phyloP scores from a whole-genome alignment of 495 filamentous ascomycete species.

The Penicillium nucicola region DNA sequence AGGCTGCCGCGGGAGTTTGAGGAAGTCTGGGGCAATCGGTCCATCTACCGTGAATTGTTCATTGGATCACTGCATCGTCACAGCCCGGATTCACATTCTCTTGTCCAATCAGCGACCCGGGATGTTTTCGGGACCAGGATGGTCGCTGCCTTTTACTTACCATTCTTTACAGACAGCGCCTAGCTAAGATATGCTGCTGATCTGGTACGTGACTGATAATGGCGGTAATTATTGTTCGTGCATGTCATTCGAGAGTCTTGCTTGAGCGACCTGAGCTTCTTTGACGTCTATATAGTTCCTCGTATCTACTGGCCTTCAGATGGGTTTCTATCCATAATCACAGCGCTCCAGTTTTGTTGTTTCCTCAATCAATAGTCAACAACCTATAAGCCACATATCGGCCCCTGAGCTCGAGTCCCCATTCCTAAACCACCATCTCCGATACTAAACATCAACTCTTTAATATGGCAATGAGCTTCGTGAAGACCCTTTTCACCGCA shows the following conservation, averaged over 20 bases:
- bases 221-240: conserved; percentile 1
- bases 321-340: neutral
- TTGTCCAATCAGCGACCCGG: conserved; percentile 12
- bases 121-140: conserved; percentile 6
- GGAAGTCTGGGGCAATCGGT: neutral
- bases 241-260: conserved; percentile 2
- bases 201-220: neutral
- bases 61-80: neutral
- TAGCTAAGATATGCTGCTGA: neutral
- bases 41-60: neutral
- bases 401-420: neutral
- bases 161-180: neutral
- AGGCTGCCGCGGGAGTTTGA: neutral
- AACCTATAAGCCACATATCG: neutral
- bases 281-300: conserved; percentile 9
- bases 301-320: neutral
- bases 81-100: neutral
- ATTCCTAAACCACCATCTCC: too few relatives aligned
- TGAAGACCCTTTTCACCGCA: conserved; percentile 29
- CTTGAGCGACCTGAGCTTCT: neutral
- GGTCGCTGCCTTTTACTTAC: conserved; percentile 5
- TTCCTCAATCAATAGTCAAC: neutral
- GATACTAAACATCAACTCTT: neutral
- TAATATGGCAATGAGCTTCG: conserved; percentile 17
- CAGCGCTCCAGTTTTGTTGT: neutral